Conservation (phyloP, 2,329 filamentous ascomycete genomes). For the Aspergillus ochraceus region DNA sequence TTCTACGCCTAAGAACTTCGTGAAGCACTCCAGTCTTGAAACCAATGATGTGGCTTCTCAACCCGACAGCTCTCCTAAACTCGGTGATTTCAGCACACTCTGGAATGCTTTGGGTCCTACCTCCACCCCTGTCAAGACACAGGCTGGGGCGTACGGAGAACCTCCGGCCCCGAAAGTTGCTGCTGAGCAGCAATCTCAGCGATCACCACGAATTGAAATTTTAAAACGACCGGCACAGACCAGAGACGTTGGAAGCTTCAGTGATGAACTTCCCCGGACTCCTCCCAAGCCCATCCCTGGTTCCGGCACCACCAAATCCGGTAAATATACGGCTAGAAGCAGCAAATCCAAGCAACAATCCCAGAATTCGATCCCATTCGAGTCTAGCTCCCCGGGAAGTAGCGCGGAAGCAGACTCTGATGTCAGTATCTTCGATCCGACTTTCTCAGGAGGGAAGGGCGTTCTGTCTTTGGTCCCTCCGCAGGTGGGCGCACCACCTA, state of each 20-base stretch:
- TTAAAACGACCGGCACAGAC: slow-evolving; percentile 17
- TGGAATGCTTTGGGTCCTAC: slow-evolving; percentile 40
- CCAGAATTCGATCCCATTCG: slow-evolving; percentile 5
- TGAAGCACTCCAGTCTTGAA: neutral
- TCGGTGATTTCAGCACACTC: slow-evolving; percentile 47
- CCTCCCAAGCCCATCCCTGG: slow-evolving; percentile 8
- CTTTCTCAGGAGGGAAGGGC: slow-evolving; percentile 18
- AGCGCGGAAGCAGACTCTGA: slow-evolving; percentile 33
- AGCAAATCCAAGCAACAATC: slow-evolving; percentile 6
- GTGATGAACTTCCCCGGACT: slow-evolving; percentile 1
- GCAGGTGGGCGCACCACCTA: slow-evolving; percentile 23
- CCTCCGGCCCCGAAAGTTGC: neutral
- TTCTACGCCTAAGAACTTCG: slow-evolving; percentile 8
- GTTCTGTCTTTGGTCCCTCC: slow-evolving; percentile 26
- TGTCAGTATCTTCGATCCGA: slow-evolving; percentile 32
- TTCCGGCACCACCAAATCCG: slow-evolving; percentile 2
- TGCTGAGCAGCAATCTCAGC: slow-evolving; percentile 6
- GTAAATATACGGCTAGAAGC: slow-evolving; percentile 4
- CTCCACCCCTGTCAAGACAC: slow-evolving; percentile 10
- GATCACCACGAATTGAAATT: slow-evolving; percentile 16
- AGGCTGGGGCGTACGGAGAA: slow-evolving; percentile 1
- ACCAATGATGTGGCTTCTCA: neutral
- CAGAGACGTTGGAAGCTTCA: neutral
- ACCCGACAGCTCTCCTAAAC: slow-evolving; percentile 17
- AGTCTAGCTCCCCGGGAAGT: slow-evolving; percentile 26